Conservation (phyloP, 2,329 filamentous ascomycete genomes). For the Aspergillus aculeatus region DNA sequence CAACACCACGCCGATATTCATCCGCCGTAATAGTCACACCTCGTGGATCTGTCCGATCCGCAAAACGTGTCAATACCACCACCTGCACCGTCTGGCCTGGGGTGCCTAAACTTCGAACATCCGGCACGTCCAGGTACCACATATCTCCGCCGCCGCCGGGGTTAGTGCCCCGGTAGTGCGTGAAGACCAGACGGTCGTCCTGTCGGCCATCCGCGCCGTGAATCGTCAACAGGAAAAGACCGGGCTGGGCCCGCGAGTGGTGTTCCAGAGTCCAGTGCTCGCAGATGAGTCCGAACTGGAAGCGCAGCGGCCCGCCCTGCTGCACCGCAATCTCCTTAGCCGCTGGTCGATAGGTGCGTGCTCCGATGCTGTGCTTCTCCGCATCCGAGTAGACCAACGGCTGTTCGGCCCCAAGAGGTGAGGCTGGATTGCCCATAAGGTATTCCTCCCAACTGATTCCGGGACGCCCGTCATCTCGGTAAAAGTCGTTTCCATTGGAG, state of each 20-base stretch:
- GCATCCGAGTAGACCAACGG: constrained; percentile 49
- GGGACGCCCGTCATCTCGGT: constrained; percentile 66
- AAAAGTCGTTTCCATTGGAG: constrained; percentile 65
- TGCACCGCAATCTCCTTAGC: constrained; percentile 61
- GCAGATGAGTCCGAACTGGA: constrained; percentile 77
- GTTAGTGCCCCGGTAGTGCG: constrained; percentile 44
- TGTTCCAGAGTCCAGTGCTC: constrained; percentile 74
- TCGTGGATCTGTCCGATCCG: constrained; percentile 50
- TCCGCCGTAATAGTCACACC: constrained; percentile 47
- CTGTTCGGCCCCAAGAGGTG: constrained; percentile 43
- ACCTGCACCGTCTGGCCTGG: constrained; percentile 68
- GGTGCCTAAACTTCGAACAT: constrained; percentile 62
- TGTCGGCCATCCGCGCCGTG: constrained; percentile 65
- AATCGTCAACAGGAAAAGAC: constrained; percentile 68
- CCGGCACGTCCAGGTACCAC: constrained; percentile 75
- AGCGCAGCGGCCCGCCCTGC: constrained; percentile 62
- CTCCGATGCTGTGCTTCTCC: constrained; percentile 52
- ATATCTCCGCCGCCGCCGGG: constrained; percentile 67
- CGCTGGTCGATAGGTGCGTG: constrained; percentile 62
- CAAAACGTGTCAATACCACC: constrained; percentile 58
- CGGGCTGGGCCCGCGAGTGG: constrained; percentile 60
- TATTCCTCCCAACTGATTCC: constrained; percentile 78
- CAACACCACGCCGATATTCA: constrained; percentile 50
- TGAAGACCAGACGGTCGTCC: constrained; percentile 67
- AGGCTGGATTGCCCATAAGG: constrained; percentile 59